phyloP scores from a whole-genome alignment of 352 stramenopile genomes.

The Blastocystis sp. region DNA sequence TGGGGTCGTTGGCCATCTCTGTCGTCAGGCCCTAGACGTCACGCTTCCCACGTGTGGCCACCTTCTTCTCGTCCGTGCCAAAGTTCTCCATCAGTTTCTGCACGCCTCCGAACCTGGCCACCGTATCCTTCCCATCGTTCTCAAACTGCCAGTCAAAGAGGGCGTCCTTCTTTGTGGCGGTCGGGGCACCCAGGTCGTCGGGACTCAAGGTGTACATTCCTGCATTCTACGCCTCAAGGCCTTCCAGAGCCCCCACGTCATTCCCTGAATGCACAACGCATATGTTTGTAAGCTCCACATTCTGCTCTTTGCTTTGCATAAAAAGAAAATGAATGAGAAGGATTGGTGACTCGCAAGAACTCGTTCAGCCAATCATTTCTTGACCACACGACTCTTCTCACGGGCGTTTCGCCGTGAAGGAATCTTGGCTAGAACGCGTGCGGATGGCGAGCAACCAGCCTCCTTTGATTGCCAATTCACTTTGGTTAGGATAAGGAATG shows the following conservation, averaged over 20 bases:
- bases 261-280: conserved; percentile 32
- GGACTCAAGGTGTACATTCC: conserved; percentile 20
- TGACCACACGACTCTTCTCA: not conserved
- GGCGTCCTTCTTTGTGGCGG: conserved; percentile 55
- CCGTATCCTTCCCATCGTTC: conserved; percentile 29
- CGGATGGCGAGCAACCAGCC: no score
- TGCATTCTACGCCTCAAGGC: conserved; percentile 40
- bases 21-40: conserved; percentile 61
- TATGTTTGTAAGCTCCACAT: conserved; percentile 59
- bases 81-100: conserved; percentile 53
- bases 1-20: conserved; percentile 66
- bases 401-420: conserved; percentile 30
- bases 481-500: no score
- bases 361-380: conserved; percentile 3
- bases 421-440: not conserved
- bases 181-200: conserved; percentile 44
- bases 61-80: conserved; percentile 58
- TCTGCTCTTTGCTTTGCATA: conserved; percentile 64
- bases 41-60: not conserved
- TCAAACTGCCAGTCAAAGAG: conserved; percentile 70
- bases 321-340: conserved; percentile 51
- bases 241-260: not conserved
- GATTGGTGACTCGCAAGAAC: not conserved
- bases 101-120: conserved; percentile 61
- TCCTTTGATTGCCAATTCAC: no score